Evolutionary conservation across 169 alveolate genomes (phyloP), one percentile per base, ranked within the genome.

Genomic region (Eimeria praecox): DNA sequence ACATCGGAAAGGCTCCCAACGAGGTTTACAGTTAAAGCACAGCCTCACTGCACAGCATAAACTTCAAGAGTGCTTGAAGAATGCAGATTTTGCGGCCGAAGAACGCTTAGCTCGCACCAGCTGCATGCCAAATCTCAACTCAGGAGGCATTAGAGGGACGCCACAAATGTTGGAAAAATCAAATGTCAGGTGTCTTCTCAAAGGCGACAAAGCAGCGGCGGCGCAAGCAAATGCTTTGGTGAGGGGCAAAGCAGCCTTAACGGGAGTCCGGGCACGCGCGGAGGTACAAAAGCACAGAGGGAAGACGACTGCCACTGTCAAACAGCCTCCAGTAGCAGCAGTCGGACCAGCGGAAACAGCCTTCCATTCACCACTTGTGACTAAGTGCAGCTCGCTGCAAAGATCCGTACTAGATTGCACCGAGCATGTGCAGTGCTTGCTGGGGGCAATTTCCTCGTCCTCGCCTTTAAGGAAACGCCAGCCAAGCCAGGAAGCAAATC

Each of bases 321-420:
- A 27, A 24, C 88, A 42, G 16, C 30, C 62, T 12, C 69, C 88
- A 44, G 88, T 30, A 44, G 40, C 66, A 78, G 88, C 88, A 78
- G 8, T 27, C 64, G 42, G 40, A 24, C 12, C 62, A 46, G 64
- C 30, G 30, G 83, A 35, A 80, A 22, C 89, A 16, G 66, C 10
- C n/a, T 44, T 80, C n/a, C 89, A 85, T 52, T 46, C 54, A 85
- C 92, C 75, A 24, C 92, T 49, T 30, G 66, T 87, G 83, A 44
- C 62, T 24, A 66, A 62, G 46, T 62, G 82, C 82, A 20, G 52
- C 56, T 46, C 12, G 66, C 44, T 4, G 71, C 83, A 18, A 62
- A 38, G 33, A 16, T 35, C 49, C 35, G 12, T 56, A 1, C 64
- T 38, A 54, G 35, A 24, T 35, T 85, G 75, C 56, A 38, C 78